These are phyloP conservation scores for Kuraishia borneana DNA, from an alignment of 805 yeast species.

Conservation along the genomic window DNA sequence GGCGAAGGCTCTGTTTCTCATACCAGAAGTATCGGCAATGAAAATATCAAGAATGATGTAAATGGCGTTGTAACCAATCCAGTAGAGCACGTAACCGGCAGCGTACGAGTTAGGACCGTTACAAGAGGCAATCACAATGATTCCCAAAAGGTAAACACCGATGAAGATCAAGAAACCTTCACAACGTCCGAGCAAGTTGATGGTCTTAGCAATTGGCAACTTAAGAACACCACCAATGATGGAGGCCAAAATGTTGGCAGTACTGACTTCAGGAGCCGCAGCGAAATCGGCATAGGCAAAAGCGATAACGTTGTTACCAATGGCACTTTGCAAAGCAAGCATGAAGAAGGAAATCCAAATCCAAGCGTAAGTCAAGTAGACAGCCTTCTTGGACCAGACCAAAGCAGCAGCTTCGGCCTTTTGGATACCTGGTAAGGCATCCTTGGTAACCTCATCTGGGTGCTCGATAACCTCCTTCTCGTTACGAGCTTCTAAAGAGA, in stretches of 20 bases:
- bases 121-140: constrained; percentile 16
- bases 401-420: constrained; percentile 18
- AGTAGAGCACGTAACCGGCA: constrained; percentile 19
- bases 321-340: constrained; percentile 18
- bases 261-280: constrained; percentile 17
- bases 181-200: constrained; percentile 19
- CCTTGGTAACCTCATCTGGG: constrained; percentile 9
- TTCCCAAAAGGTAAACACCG: constrained; percentile 12
- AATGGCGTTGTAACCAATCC: constrained; percentile 18
- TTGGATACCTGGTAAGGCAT: constrained; percentile 16
- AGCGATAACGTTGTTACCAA: constrained; percentile 11
- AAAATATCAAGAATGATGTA: constrained; percentile 16
- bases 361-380: constrained; percentile 17
- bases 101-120: constrained; percentile 14
- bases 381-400: constrained; percentile 18
- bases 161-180: constrained; percentile 16
- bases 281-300: constrained; percentile 14
- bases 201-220: constrained; percentile 15
- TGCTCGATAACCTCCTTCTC: constrained; percentile 1
- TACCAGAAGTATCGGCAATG: constrained; percentile 17
- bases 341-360: constrained; percentile 23
- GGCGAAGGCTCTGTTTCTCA: constrained; percentile 19
- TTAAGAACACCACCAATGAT: constrained; percentile 22
- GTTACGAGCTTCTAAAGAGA: background rate
- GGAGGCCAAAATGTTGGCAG: constrained; percentile 17